A percentile compares a stretch with the other conserved stretches of the same genome.
Conservation (phyloP, 1,284 basidiomycete species). For the Thelephora terrestris region DNA sequence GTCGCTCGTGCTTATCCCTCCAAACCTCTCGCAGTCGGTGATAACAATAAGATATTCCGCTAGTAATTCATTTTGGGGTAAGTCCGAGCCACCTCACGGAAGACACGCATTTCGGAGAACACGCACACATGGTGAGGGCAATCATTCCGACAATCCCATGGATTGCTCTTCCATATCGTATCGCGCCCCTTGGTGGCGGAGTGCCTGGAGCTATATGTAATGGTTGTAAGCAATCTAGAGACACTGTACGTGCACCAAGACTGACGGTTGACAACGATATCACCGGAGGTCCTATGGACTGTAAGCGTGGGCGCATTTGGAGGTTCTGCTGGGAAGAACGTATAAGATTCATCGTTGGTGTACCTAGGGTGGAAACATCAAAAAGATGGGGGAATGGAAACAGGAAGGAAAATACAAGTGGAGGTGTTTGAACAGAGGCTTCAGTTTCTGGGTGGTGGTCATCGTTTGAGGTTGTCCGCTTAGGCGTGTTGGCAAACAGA, state of each 20-base stretch:
- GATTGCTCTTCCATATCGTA: slow-evolving; percentile 49
- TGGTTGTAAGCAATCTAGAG: slow-evolving; percentile 5
- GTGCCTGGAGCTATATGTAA: slow-evolving; percentile 40
- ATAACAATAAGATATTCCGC: slow-evolving; percentile 92
- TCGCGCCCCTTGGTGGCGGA: slow-evolving; percentile 39
- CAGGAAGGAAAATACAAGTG: slow-evolving; percentile 39
- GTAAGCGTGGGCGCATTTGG: slow-evolving; percentile 55
- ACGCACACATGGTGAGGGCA: slow-evolving; percentile 76
- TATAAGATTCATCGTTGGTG: slow-evolving; percentile 64
- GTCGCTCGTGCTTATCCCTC: slow-evolving; percentile 75
- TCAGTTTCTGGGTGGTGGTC: slow-evolving; percentile 36
- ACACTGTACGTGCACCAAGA: neutral
- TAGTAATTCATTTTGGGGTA: slow-evolving; percentile 22
- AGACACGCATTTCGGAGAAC: neutral
- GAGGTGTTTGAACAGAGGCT: slow-evolving; percentile 57
- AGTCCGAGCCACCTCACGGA: neutral
- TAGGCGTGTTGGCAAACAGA: neutral
- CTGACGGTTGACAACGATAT: slow-evolving; percentile 62
- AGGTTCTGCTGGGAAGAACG: slow-evolving; percentile 59
- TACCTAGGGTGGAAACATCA: slow-evolving; percentile 34
- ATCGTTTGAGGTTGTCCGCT: slow-evolving; percentile 12
- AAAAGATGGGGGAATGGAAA: slow-evolving; percentile 7
- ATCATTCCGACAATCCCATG: slow-evolving; percentile 87
- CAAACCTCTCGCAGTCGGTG: slow-evolving; percentile 74
- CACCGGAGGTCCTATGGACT: slow-evolving; percentile 60